phyloP scores from a whole-genome alignment of 495 filamentous ascomycete species.

The Podospora appendiculata region DNA sequence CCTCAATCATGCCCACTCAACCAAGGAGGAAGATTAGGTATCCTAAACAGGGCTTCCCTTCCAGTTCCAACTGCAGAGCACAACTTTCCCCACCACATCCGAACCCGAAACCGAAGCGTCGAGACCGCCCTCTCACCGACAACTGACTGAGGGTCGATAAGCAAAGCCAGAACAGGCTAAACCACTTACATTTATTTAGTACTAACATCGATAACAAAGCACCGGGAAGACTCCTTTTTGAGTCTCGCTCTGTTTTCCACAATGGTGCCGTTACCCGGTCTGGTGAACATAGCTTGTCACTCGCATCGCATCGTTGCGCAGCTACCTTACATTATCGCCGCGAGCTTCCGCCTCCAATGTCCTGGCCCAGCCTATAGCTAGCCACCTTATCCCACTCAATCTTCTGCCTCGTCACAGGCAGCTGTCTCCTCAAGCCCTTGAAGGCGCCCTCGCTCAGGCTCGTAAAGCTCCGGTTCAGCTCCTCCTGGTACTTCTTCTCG shows the following conservation, averaged over 20 bases:
- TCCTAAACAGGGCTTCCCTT: neutral
- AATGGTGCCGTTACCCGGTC: too few relatives aligned
- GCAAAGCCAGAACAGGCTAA: too few relatives aligned
- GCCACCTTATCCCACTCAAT: conserved; percentile 99
- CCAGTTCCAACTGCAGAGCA: neutral
- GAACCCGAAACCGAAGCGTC: neutral
- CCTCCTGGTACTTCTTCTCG: conserved; percentile 94
- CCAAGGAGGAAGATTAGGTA: neutral
- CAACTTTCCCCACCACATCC: too few relatives aligned
- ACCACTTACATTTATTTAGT: too few relatives aligned
- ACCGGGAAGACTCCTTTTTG: too few relatives aligned
- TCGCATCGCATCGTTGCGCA: too few relatives aligned
- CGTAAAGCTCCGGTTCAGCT: conserved; percentile 84
- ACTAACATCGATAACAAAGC: too few relatives aligned
- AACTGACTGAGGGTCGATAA: too few relatives aligned
- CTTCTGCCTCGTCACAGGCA: conserved; percentile 96
- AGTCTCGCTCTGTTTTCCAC: too few relatives aligned
- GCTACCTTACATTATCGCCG: too few relatives aligned
- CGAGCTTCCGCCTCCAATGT: conserved; percentile 48
- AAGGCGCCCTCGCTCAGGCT: conserved; percentile 88
- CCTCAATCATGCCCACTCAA: too few relatives aligned
- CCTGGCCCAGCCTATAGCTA: conserved; percentile 79
- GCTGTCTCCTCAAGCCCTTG: conserved; percentile 82
- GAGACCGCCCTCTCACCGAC: neutral
- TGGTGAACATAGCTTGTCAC: too few relatives aligned